Evolutionary conservation across 805 yeast genomes (phyloP).

Genomic region (Candida mattraensis): DNA sequence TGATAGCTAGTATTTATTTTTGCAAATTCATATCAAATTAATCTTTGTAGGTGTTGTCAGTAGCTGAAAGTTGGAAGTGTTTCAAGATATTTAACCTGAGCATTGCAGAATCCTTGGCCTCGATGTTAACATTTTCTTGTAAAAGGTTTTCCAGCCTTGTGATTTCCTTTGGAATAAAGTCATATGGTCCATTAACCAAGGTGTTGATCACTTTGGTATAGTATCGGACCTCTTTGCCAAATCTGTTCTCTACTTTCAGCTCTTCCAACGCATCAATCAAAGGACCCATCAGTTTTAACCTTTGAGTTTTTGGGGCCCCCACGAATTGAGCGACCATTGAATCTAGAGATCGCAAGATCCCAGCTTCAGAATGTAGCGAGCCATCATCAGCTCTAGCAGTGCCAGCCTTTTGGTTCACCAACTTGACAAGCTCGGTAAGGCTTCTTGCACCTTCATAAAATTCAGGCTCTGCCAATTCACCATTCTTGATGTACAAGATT

Average conservation of each 20-base stretch:
- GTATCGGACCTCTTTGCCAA: conserved; percentile 38
- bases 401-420: conserved; percentile 44
- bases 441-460: conserved; percentile 44
- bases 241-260: conserved; percentile 25
- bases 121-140: conserved; percentile 36
- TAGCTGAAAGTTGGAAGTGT: conserved; percentile 26
- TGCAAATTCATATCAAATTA: too few relatives aligned
- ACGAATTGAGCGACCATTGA: conserved; percentile 32
- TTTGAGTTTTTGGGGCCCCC: conserved; percentile 29
- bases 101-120: conserved; percentile 50
- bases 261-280: conserved; percentile 38
- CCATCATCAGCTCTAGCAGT: conserved; percentile 44
- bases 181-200: conserved; percentile 43
- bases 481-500: conserved; percentile 45
- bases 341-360: conserved; percentile 38
- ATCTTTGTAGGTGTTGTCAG: conserved; percentile 12
- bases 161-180: conserved; percentile 45
- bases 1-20: too few relatives aligned
- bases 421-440: conserved; percentile 47
- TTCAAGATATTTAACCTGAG: conserved; percentile 52
- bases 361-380: conserved; percentile 38
- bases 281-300: conserved; percentile 30
- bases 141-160: conserved; percentile 46
- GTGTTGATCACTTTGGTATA: conserved; percentile 49
- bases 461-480: conserved; percentile 36